Evolutionary conservation across 495 filamentous ascomycete genomes (phyloP), one percentile per base, ranked within the genome.

Genomic region (Penicillium malachiteum): DNA sequence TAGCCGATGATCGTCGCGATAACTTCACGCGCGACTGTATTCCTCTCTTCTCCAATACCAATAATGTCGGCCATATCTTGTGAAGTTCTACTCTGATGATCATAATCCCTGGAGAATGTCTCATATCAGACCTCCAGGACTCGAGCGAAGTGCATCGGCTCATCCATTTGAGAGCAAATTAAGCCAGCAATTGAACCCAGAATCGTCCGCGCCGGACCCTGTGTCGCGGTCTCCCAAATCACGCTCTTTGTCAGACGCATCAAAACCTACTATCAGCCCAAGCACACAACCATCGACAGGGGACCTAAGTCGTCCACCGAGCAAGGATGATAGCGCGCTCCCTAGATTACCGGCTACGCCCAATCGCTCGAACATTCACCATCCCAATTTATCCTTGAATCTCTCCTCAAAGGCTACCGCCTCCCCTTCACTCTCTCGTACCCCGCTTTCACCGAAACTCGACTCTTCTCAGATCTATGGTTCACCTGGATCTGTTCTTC

Each of bases 401-500:
- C 83, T 94, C 77, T 82, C 88, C 16, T 75, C 83, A 16, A 79
- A 78, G 50, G 73, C 73, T 47, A 67, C 78, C 35, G 77, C 66
- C 49, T 78, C 84, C 17, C 78, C 82, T n/a, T 75, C 80, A 47
- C 75, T 78, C 53, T 87, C 78, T 62, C 84, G 84, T 52, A 81
- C 81, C 32, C 90, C 92, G 56, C 80, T 93, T 53, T 94, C 90
- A 2, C 92, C 92, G 9, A 90, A 94, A 63, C 82, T 93, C 39
- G 91, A 96, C 63, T 79, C 87, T 54, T 84, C 87, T 13, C 87
- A 89, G 55, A 89, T 84, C 32, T 96, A 94, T 75, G 88, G 89
- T 43, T 91, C 91, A 4, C 86, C 87, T 13, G 78, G 83, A n/a
- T 94, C 90, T 13, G 86, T 92, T 14, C 81, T 97, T 12, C 92